Percentiles rank a stretch among this genome's conserved stretches.
Evolutionary conservation across 306 rosid species (phyloP).

Genomic region (Ormosia semicastrata): DNA sequence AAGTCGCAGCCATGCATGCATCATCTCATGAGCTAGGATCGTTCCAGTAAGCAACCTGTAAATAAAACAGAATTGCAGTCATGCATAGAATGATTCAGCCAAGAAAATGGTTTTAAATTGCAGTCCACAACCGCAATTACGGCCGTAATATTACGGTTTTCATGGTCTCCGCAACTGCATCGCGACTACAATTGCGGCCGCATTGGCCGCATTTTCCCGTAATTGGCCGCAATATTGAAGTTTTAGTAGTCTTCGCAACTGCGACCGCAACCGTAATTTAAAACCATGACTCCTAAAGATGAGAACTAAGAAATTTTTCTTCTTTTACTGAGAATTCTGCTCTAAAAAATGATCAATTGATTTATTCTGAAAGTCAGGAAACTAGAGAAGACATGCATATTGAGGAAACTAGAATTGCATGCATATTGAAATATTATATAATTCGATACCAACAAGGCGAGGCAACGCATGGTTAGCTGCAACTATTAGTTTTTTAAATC

Average conservation of each 20-base stretch:
- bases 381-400: not conserved
- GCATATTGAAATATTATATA: not conserved
- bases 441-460: not conserved
- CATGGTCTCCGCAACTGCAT: too few relatives aligned
- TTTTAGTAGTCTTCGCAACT: too few relatives aligned
- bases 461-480: not conserved
- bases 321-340: not conserved
- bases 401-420: not conserved
- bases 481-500: not conserved
- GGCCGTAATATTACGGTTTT: too few relatives aligned
- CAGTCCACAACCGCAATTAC: too few relatives aligned
- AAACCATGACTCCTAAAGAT: too few relatives aligned
- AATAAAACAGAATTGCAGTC: constrained; percentile 42
- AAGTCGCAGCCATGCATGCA: constrained; percentile 86
- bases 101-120: too few relatives aligned
- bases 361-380: not conserved
- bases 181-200: too few relatives aligned
- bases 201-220: too few relatives aligned
- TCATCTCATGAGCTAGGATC: constrained; percentile 79
- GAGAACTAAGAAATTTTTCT: not conserved
- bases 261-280: too few relatives aligned
- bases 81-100: constrained; percentile 31
- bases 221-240: too few relatives aligned
- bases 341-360: not conserved
- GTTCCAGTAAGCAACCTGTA: constrained; percentile 72